Evolutionary conservation across 768 basidiomycete genomes (phyloP).

Genomic region (Tylopilus intermedius): DNA sequence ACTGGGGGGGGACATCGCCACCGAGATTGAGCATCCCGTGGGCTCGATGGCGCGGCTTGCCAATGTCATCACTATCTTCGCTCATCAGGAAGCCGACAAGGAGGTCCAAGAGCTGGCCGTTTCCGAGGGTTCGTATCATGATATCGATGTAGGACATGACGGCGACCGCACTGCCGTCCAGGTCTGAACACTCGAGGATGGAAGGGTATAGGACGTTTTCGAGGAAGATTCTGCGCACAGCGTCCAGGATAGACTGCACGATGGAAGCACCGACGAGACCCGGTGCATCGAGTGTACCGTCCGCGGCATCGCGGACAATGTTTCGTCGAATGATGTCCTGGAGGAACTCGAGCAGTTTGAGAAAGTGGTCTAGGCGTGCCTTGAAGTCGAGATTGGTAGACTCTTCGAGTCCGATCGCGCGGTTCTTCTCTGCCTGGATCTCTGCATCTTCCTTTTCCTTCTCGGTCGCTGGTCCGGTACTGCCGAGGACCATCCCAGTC

Average conservation of each 20-base stretch:
- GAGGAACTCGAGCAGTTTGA: slow-evolving; percentile 86
- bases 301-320: slow-evolving; percentile 33
- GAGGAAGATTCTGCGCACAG: slow-evolving; percentile 80
- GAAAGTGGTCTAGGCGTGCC: slow-evolving; percentile 77
- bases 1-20: slow-evolving; percentile 30
- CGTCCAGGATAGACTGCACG: slow-evolving; percentile 75
- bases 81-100: slow-evolving; percentile 77
- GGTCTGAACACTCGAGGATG: slow-evolving; percentile 85
- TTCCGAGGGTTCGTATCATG: slow-evolving; percentile 70
- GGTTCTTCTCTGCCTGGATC: slow-evolving; percentile 45
- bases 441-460: slow-evolving; percentile 56
- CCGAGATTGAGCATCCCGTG: slow-evolving; percentile 41
- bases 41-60: slow-evolving; percentile 40
- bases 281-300: slow-evolving; percentile 48
- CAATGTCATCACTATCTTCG: slow-evolving; percentile 73
- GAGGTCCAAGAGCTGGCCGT: slow-evolving; percentile 62
- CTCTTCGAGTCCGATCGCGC: slow-evolving; percentile 67
- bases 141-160: slow-evolving; percentile 94
- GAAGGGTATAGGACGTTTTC: slow-evolving; percentile 93
- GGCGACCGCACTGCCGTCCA: slow-evolving; percentile 92
- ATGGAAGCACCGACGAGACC: slow-evolving; percentile 73
- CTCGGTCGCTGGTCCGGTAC: slow-evolving; percentile 47
- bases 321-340: slow-evolving; percentile 84
- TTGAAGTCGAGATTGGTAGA: slow-evolving; percentile 74
- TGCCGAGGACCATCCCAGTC: slow-evolving; percentile 71